Conservation (phyloP, 2,329 filamentous ascomycete genomes). For the Acrocalymma vagum region DNA sequence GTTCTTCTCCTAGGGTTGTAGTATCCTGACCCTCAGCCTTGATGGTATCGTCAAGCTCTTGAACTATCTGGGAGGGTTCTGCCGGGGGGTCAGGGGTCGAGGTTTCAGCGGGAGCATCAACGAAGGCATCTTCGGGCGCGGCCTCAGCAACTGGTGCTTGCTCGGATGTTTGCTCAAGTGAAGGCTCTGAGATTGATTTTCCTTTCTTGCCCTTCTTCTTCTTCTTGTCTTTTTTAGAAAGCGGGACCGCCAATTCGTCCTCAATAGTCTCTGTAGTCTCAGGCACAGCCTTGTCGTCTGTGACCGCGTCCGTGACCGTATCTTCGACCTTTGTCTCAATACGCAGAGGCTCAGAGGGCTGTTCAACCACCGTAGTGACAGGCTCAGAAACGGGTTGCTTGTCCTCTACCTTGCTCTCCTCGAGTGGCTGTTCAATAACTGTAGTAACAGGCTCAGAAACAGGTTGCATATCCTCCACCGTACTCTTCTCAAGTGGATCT, state of each 20-base stretch:
- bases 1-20: slow-evolving; percentile 3
- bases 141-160: slow-evolving; percentile 22
- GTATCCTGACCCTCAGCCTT: not conserved
- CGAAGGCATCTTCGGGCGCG: slow-evolving; percentile 1
- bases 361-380: too few relatives aligned
- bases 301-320: not conserved
- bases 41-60: slow-evolving; percentile 9
- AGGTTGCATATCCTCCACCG: not conserved
- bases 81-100: too few relatives aligned
- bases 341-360: too few relatives aligned
- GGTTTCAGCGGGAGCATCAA: too few relatives aligned
- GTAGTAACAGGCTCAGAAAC: too few relatives aligned
- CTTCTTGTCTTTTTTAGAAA: slow-evolving; percentile 37
- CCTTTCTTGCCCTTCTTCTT: slow-evolving; percentile 38
- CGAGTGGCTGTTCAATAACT: too few relatives aligned
- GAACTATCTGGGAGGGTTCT: too few relatives aligned
- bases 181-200: slow-evolving; percentile 24
- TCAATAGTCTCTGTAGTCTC: not conserved
- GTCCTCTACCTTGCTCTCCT: too few relatives aligned
- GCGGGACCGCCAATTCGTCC: not conserved
- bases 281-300: not conserved
- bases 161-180: too few relatives aligned
- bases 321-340: too few relatives aligned
- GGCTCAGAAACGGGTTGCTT: too few relatives aligned
- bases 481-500: slow-evolving; percentile 3